Conservation (phyloP, 2,329 filamentous ascomycete species). For the Aspergillus brunneoviolaceus region DNA sequence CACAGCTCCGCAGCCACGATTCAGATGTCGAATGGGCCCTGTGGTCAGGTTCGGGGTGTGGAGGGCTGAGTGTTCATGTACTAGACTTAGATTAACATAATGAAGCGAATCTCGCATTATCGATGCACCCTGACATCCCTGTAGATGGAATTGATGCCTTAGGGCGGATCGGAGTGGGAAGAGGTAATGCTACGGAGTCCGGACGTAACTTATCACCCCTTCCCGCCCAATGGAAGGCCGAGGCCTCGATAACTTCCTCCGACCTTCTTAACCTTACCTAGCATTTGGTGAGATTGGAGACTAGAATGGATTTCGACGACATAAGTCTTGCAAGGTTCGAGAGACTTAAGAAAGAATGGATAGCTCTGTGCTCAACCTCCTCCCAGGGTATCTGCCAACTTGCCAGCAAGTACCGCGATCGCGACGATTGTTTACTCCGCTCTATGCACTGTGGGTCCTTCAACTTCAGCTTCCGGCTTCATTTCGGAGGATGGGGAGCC, state of each 20-base stretch:
- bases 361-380: not conserved
- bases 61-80: not conserved
- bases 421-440: slow-evolving; percentile 8
- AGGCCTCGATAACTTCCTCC: too few species aligned
- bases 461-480: slow-evolving; percentile 13
- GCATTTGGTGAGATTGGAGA: too few species aligned
- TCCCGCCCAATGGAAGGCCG: too few species aligned
- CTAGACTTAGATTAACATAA: too few species aligned
- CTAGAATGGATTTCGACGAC: slow-evolving; percentile 9
- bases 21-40: slow-evolving; percentile 1
- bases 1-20: not conserved
- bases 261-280: too few species aligned
- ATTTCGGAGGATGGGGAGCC: slow-evolving; percentile 12
- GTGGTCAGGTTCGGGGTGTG: not conserved
- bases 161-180: too few species aligned
- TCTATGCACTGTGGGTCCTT: slow-evolving; percentile 16
- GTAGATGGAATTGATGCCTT: too few species aligned
- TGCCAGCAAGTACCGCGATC: slow-evolving; percentile 8
- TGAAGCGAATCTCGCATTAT: too few species aligned
- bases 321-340: not conserved
- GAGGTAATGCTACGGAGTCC: too few species aligned
- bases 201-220: too few species aligned
- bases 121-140: too few species aligned
- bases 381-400: slow-evolving; percentile 10
- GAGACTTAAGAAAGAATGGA: slow-evolving; percentile 3